These are phyloP conservation scores for Phytophthora megakarya DNA, from an alignment of 352 stramenopile genomes.

Conservation along the genomic window DNA sequence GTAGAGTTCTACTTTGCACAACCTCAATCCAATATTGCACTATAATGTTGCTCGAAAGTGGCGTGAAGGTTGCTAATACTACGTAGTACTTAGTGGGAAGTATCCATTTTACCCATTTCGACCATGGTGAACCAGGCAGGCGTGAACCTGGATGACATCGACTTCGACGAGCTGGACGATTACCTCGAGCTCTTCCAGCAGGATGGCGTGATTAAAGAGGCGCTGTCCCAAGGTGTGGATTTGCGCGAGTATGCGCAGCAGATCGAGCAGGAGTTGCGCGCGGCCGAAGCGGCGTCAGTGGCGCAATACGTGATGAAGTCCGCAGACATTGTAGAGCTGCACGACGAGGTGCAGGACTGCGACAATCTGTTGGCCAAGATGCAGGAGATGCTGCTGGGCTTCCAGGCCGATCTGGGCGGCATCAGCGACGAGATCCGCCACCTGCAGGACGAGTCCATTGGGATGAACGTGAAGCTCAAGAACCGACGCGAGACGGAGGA, in stretches of 20 bases:
- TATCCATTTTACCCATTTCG: background rate
- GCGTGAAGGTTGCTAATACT: background rate
- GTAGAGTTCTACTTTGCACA: background rate
- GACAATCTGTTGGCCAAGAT: conserved; percentile 96
- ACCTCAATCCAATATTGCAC: background rate
- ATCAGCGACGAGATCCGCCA: conserved; percentile 98
- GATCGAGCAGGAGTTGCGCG: conserved; percentile 89
- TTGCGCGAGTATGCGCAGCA: conserved; percentile 90
- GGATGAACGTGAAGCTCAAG: conserved; percentile 93
- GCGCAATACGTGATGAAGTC: conserved; percentile 89
- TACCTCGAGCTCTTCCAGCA: conserved; percentile 95
- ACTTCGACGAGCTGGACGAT: conserved; percentile 94
- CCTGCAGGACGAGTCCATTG: conserved; percentile 95
- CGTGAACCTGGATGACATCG: conserved; percentile 88
- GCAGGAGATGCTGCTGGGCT: conserved; percentile 98
- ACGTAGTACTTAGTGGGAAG: too few species aligned
- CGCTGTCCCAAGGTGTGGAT: conserved; percentile 90
- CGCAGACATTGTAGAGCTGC: conserved; percentile 90
- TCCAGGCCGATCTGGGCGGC: conserved; percentile 97
- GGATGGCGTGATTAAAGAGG: conserved; percentile 92
- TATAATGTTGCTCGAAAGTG: background rate
- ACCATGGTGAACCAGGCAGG: conserved; percentile 21
- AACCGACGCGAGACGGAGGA: conserved; percentile 96
- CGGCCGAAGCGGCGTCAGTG: conserved; percentile 84
- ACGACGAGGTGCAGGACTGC: conserved; percentile 95